Percentiles rank a stretch among this genome's conserved stretches.
phyloP scores from a whole-genome alignment of 2,329 filamentous ascomycete genomes.

The Stachybotrys chlorohalonatus region DNA sequence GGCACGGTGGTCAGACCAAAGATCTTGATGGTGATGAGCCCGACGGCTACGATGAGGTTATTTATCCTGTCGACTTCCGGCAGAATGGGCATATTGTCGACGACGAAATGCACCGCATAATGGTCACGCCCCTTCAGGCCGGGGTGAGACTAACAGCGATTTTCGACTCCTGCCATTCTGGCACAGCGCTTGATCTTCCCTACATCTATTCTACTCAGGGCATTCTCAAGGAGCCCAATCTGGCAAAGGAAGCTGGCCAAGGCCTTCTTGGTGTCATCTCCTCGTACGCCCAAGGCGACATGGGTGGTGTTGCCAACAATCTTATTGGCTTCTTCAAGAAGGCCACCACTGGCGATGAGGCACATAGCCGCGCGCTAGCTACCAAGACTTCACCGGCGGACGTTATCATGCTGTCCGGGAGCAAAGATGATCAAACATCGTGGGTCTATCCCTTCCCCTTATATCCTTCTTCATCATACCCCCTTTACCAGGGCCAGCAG shows the following conservation, averaged over 20 bases:
- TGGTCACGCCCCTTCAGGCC: conserved; percentile 47
- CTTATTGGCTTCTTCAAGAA: conserved; percentile 84
- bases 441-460: conserved; percentile 38
- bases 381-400: conserved; percentile 94
- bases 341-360: conserved; percentile 71
- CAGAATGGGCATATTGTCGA: conserved; percentile 75
- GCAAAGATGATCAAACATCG: conserved; percentile 94
- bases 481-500: conserved; percentile 2
- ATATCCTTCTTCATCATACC: conserved; percentile 4
- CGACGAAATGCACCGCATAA: conserved; percentile 72
- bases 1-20: conserved; percentile 73
- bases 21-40: conserved; percentile 74
- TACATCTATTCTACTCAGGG: conserved; percentile 63
- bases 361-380: conserved; percentile 67
- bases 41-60: conserved; percentile 75
- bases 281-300: conserved; percentile 59
- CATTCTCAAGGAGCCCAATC: conserved; percentile 58
- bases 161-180: conserved; percentile 59
- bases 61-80: conserved; percentile 75
- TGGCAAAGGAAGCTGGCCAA: conserved; percentile 59
- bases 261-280: conserved; percentile 52
- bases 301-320: conserved; percentile 71
- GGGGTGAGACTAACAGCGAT: conserved; percentile 54
- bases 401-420: conserved; percentile 95
- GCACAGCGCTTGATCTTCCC: conserved; percentile 56